A percentile compares a stretch with the other conserved stretches of the same genome.
Evolutionary conservation across 345 rosid genomes (phyloP).

Genomic region (Fremontodendron californicum): DNA sequence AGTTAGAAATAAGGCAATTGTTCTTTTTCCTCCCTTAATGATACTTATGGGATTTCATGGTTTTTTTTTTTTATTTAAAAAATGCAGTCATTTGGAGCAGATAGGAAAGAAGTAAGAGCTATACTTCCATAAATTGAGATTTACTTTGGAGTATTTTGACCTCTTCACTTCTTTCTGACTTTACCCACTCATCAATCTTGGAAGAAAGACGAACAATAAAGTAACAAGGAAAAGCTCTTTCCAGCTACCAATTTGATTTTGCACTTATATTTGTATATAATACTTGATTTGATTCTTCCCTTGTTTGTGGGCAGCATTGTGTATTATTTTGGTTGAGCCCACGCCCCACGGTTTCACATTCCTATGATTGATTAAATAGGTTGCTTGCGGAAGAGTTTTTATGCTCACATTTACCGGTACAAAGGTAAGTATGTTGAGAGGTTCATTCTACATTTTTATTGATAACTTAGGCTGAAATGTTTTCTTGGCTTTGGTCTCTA

Average conservation of each 20-base stretch:
- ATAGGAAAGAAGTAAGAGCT: constrained; percentile 79
- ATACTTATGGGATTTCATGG: constrained; percentile 1
- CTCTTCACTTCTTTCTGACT: not conserved
- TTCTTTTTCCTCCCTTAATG: not conserved
- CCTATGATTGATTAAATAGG: not conserved
- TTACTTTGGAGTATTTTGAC: not conserved
- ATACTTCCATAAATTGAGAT: constrained; percentile 50
- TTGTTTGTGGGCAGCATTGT: constrained; percentile 8
- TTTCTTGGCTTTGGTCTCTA: not conserved
- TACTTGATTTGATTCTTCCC: constrained; percentile 11
- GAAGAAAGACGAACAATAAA: constrained; percentile 22
- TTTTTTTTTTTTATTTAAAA: constrained; percentile 5
- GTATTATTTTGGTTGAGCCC: not conserved
- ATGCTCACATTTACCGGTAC: not conserved
- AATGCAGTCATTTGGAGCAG: constrained; percentile 78
- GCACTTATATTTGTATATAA: constrained; percentile 18
- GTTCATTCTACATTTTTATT: not conserved
- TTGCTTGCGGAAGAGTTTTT: not conserved
- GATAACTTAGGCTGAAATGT: not conserved
- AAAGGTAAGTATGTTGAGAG: not conserved
- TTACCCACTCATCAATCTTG: not conserved
- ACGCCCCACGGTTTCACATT: not conserved
- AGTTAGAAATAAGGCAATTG: not conserved
- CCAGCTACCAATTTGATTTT: constrained; percentile 7
- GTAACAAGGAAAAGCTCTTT: constrained; percentile 16